These are phyloP conservation scores for Macadamia integrifolia DNA, from an alignment of 164 flowering plant genomes.

Conservation along the genomic window DNA sequence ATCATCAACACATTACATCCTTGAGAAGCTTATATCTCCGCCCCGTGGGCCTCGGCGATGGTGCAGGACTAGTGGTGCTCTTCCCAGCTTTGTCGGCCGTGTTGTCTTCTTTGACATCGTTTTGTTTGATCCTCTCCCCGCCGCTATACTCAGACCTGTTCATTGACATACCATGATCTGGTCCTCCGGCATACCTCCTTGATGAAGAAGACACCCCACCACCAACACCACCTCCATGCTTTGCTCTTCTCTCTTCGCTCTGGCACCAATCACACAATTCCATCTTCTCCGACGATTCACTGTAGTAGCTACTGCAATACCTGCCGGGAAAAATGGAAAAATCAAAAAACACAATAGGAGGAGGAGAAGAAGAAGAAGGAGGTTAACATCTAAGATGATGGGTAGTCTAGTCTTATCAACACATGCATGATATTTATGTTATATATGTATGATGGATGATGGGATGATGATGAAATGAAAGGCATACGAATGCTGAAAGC, in stretches of 20 bases:
- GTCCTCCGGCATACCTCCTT: constrained; percentile 3
- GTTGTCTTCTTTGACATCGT: constrained; percentile 16
- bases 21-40: constrained; percentile 84
- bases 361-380: too few species aligned
- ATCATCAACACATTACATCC: constrained; percentile 66
- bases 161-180: constrained; percentile 9
- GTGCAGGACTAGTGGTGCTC: constrained; percentile 27
- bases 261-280: constrained; percentile 87
- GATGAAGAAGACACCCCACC: not conserved
- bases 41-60: constrained; percentile 45
- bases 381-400: not conserved
- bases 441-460: constrained; percentile 1
- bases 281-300: constrained; percentile 37
- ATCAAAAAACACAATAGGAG: too few species aligned
- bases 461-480: constrained; percentile 10
- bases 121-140: constrained; percentile 29
- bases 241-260: constrained; percentile 44
- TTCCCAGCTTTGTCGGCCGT: constrained; percentile 19
- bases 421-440: not conserved
- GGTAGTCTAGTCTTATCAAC: not conserved
- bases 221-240: not conserved
- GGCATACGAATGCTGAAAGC: constrained; percentile 90
- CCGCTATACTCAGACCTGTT: constrained; percentile 37
- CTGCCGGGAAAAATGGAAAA: constrained; percentile 21
- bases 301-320: constrained; percentile 87